Evolutionary conservation across 2,329 filamentous ascomycete genomes (phyloP), one percentile per base, ranked within the genome.

Genomic region (Beauveria sp.): DNA sequence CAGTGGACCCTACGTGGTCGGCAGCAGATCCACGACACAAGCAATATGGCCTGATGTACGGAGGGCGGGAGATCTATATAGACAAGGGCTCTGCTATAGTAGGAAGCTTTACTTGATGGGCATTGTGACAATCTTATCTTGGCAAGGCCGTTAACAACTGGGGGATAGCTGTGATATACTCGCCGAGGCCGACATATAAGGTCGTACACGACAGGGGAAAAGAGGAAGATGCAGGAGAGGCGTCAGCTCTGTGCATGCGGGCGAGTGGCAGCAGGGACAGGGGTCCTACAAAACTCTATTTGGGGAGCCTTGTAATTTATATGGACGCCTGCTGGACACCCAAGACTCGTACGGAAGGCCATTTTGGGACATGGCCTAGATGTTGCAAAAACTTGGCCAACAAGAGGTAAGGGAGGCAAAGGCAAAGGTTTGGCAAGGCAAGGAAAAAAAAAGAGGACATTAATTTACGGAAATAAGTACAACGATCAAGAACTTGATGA

Each of bases 11-110:
- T 3, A 45, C 28, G 34, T 18, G 24, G 42, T n/a, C 42, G 18
- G 54, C 4, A 47, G 8, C 26, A 47, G 54, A 56, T 56, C 54
- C 54, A 56, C 42, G 42, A 28, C 26, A 22, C 9, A 46, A 22
- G 6, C 42, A 34, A 30, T 20, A 47, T 56, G 54, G 54, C 54
- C 54, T 56, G 54, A 56, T 56, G 54, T 47, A 47, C 22, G 45
- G 45, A 47, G 24, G 22, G n/a, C 22, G n/a, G 10, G 14, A 46
- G 42, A 47, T 56, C 42, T 30, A 34, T 47, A 47, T 56, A 56
- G 26, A 34, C 28, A 5, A 16, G 54, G 42, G n/a, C 16, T 28
- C 6, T 28, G 24, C 22, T 55, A 56, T 47, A 56, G 20, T 7
- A 43, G 18, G 16, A 40, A 26, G 45, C 9, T 46, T 26, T 28